A percentile compares a stretch with the other conserved stretches of the same genome.
Conservation (phyloP, 371 early-diverging fungal genomes). For the Caulochytrium protostelioides region DNA sequence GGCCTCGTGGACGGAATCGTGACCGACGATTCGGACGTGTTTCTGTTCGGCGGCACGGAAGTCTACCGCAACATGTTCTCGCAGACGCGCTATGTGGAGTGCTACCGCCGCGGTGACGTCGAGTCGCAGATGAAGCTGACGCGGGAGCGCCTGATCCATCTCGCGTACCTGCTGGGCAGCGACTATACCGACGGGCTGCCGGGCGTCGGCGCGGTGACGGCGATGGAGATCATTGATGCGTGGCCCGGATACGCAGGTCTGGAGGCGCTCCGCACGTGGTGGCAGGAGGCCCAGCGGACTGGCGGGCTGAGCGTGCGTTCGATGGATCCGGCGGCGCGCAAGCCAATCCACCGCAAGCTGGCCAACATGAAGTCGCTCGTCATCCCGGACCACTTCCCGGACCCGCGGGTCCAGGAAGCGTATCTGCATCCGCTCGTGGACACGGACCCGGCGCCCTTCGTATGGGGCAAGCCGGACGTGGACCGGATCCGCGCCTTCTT, state of each 20-base stretch:
- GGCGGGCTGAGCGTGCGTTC: conserved; percentile 5
- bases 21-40: conserved; percentile 96
- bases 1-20: conserved; percentile 87
- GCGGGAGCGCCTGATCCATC: conserved; percentile 49
- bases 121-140: conserved; percentile 43
- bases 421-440: conserved; percentile 65
- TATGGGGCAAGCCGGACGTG: conserved; percentile 69
- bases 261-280: conserved; percentile 39
- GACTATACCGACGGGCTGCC: conserved; percentile 94
- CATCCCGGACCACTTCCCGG: conserved; percentile 55
- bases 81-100: conserved; percentile 62
- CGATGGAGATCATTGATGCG: conserved; percentile 63
- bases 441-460: conserved; percentile 33
- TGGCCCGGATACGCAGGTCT: conserved; percentile 18
- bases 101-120: conserved; percentile 44
- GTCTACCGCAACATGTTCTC: conserved; percentile 94
- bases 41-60: conserved; percentile 76
- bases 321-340: conserved; percentile 7
- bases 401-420: conserved; percentile 46
- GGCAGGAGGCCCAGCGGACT: conserved; percentile 11
- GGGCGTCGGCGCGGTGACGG: conserved; percentile 85
- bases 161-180: conserved; percentile 84
- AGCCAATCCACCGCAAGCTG: conserved; percentile 23
- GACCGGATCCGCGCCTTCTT: conserved; percentile 46
- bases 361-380: conserved; percentile 18